phyloP scores from a whole-genome alignment of 129 eudicot species.

The Pittosporum tobira region DNA sequence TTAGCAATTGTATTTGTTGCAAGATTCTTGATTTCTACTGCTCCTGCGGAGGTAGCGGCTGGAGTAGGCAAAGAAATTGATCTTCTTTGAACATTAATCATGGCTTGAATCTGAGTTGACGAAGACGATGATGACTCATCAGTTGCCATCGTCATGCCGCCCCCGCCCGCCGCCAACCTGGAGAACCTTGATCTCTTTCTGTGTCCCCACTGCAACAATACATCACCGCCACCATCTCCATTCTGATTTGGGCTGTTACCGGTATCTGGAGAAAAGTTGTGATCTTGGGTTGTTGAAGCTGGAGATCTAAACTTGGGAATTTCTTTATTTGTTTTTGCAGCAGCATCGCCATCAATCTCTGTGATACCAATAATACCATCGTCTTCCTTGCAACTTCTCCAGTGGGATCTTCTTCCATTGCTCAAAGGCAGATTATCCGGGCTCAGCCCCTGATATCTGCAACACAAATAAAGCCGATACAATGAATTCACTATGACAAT shows the following conservation, averaged over 20 bases:
- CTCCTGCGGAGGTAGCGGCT: not conserved
- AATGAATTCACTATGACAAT: not conserved
- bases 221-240: not conserved
- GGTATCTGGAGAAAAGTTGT: slow-evolving; percentile 5
- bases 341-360: not conserved
- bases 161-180: slow-evolving; percentile 5
- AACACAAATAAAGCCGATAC: not conserved
- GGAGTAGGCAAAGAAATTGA: slow-evolving; percentile 9
- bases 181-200: slow-evolving; percentile 25
- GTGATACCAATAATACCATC: not conserved
- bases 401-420: slow-evolving; percentile 18
- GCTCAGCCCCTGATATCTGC: slow-evolving; percentile 23
- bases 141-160: not conserved
- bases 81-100: slow-evolving; percentile 18
- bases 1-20: slow-evolving; percentile 6
- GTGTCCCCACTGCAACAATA: slow-evolving; percentile 30
- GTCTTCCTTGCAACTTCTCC: slow-evolving; percentile 18
- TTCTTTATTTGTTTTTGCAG: slow-evolving; percentile 5
- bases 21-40: not conserved
- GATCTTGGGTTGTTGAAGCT: slow-evolving; percentile 4
- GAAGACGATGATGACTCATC: slow-evolving; percentile 22
- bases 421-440: slow-evolving; percentile 10
- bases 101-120: slow-evolving; percentile 15
- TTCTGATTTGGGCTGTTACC: not conserved
- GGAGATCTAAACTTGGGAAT: slow-evolving; percentile 20